Conservation (phyloP, 225 moss, liverwort and hornwort genomes). For the Marchantia polymorpha region DNA sequence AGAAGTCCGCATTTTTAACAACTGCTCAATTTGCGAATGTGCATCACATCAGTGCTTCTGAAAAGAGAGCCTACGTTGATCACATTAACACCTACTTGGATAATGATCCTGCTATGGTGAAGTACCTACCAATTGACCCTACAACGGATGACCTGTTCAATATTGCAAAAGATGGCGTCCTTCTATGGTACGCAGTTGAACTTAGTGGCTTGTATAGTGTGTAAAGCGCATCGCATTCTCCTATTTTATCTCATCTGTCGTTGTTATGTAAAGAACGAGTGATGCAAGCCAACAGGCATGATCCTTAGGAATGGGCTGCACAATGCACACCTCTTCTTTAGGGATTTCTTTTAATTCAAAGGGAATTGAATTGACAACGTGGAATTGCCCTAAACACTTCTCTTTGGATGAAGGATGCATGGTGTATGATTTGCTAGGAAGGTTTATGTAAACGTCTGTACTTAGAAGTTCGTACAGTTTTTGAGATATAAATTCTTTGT, state of each 20-base stretch:
- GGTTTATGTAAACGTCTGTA: not conserved
- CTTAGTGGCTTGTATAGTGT: not conserved
- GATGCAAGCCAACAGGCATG: too few species aligned
- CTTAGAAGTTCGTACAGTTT: not conserved
- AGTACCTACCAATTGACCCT: conserved; percentile 75
- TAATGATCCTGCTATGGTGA: conserved; percentile 58
- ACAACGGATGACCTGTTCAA: conserved; percentile 76
- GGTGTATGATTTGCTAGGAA: too few species aligned
- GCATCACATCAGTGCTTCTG: conserved; percentile 92
- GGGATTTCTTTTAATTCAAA: not conserved
- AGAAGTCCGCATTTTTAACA: conserved; percentile 88
- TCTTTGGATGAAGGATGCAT: not conserved
- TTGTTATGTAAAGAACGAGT: not conserved
- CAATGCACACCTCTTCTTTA: too few species aligned
- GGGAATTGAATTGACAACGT: not conserved
- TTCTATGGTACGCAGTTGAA: conserved; percentile 58
- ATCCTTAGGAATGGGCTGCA: too few species aligned
- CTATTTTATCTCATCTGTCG: not conserved
- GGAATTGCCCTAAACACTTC: not conserved
- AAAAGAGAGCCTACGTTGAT: conserved; percentile 96
- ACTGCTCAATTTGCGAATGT: conserved; percentile 75
- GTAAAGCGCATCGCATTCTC: not conserved
- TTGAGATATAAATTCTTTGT: not conserved
- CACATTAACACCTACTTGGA: conserved; percentile 91
- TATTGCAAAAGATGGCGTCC: conserved; percentile 85